Evolutionary conservation across 208 protist genomes (phyloP).

Genomic region (Acanthamoeba sp.): DNA sequence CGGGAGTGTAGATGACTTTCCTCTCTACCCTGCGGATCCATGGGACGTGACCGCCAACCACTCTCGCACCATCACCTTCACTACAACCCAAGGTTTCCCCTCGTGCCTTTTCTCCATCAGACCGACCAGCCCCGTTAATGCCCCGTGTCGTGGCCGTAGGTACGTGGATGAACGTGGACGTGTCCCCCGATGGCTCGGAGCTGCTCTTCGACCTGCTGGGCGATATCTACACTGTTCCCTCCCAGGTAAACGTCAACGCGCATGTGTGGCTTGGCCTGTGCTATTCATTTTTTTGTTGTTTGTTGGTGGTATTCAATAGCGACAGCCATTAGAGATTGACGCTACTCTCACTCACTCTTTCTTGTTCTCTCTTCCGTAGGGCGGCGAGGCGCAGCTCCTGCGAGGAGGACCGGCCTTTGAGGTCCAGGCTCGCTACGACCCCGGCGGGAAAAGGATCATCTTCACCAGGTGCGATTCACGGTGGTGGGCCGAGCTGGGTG

Average conservation of each 20-base stretch:
- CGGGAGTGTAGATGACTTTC: conserved; percentile 46
- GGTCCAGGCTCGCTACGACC: background rate
- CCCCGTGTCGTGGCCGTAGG: no score
- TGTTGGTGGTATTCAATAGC: no score
- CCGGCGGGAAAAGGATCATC: conserved; percentile 37
- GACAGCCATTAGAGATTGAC: no score
- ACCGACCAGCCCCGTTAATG: no score
- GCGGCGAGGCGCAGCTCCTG: background rate
- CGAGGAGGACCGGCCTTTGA: conserved; percentile 27
- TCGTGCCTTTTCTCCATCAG: background rate
- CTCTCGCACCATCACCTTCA: conserved; percentile 26
- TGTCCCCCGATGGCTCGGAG: conserved; percentile 33
- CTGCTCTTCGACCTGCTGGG: conserved; percentile 66
- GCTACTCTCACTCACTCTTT: no score
- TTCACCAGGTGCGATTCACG: conserved; percentile 31
- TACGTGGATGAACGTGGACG: conserved; percentile 37
- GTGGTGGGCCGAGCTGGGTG: no score
- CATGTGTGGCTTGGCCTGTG: no score
- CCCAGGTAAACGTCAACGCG: background rate
- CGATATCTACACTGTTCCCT: conserved; percentile 59
- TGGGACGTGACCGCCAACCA: conserved; percentile 70
- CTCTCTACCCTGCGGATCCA: conserved; percentile 10
- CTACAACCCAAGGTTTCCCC: conserved; percentile 42
- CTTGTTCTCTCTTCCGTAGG: background rate
- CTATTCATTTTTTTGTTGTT: no score